Evolutionary conservation across 2,329 filamentous ascomycete species (phyloP), one percentile per base, ranked within the genome.

Genomic region (Aspergillus novofumigatus): DNA sequence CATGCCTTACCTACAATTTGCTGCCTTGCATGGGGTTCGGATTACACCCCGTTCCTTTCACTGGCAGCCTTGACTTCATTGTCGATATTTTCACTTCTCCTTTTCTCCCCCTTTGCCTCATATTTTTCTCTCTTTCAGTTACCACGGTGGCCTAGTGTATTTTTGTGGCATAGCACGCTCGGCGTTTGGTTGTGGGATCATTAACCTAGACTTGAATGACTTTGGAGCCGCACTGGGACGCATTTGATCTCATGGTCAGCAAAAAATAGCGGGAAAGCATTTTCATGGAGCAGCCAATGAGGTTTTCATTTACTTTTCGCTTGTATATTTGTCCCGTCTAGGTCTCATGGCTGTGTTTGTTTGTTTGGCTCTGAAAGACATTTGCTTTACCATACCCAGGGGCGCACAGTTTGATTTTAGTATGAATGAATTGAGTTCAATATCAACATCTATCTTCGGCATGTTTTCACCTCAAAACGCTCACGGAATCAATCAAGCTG

Each of bases 81-180:
- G 58, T 63, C 59, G 56, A 62, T 62, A 63, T 62, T 63, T 53
- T 51, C 45, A 29, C 54, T 52, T 59, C 51, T 55, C 49, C 48
- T 51, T 59, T 53, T 60, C 53, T 55, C 49, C 52, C 57, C 54
- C 65, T 64, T 59, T 53, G 54, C 42, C 23, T 58, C 59, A 60
- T 61, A 58, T 57, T 60, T 51, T 61, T 62, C 45, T 59, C 54
- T 53, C 23, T 53, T 25, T 57, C 45, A 55, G 57, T 65, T 59
- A 51, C 62, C 63, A 61, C 51, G 63, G 63, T 60, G 63, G 59
- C 58, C 58, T 60, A 65, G 62, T 67, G 61, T 70, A 65, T 67
- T 72, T 47, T 63, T 61, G 68, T 68, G 69, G 69, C 69, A 72
- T 72, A 71, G 69, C 69, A 70, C 69, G 61, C 68, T 64, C 65